Evolutionary conservation across 805 yeast genomes (phyloP), one percentile per base, ranked within the genome.

Genomic region (Lipomyces starkeyi): DNA sequence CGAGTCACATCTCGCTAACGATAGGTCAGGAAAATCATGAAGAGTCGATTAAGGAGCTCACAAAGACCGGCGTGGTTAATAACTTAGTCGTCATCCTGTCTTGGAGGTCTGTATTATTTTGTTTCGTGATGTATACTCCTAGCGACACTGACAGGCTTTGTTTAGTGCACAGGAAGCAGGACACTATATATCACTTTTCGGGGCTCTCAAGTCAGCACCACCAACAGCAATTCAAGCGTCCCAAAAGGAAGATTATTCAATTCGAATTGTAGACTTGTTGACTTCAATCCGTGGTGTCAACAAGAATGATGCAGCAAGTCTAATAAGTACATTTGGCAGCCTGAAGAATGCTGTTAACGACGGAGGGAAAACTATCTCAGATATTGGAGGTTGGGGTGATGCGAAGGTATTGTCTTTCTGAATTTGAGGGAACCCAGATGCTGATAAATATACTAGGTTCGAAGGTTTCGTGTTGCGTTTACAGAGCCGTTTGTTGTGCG

Each of bases 251-350:
- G 77, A 73, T 49, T 80, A 79, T 70, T 74, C 70, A n/a, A 74
- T 75, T 13, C 81, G 78, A 63, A 70, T 81, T 43, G 72, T 66
- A 9, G 79, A 77, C 14, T 78, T 73, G 7, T 66, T 80, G 55
- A 76, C 80, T 20, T 63, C 76, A 20, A 71, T 80, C 13, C 78
- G 80, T 8, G 77, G 82, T 6, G 78, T 81, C 40, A 81, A 80
- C 73, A 77, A 76, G 70, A 76, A 77, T 54, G 82, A 81, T 66
- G 80, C 77, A 2, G 66, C 76, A 9, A 75, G 75, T 22, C 70
- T 81, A 29, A 67, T 78, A 2, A 61, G 74, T 9, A 74, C 73
- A 43, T 81, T 73, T 69, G 81, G 81, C 7, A 73, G 76, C 14
- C 61, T 79, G 55, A 61, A 73, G 17, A 71, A 73, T 25, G 79